Conservation (phyloP, 805 yeast species). For the Lachancea quebecensis region DNA sequence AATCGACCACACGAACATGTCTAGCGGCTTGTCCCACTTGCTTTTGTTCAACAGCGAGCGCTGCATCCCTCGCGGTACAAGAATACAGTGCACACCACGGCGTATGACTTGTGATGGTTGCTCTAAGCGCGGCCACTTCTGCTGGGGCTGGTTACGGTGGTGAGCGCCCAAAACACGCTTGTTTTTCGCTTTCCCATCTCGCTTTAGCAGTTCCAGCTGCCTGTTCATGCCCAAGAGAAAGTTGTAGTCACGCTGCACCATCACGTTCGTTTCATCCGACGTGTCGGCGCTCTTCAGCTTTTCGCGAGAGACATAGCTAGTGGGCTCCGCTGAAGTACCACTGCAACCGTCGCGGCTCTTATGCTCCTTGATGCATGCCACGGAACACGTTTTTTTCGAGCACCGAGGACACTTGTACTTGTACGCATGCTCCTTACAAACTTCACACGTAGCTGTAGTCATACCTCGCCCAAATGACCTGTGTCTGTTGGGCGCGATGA, state of each 20-base stretch:
- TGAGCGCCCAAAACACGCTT: constrained; percentile 35
- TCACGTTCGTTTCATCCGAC: constrained; percentile 34
- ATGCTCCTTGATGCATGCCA: constrained; percentile 65
- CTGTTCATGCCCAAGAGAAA: constrained; percentile 59
- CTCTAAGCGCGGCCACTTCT: constrained; percentile 10
- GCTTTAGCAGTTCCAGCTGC: constrained; percentile 48
- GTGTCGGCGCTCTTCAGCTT: constrained; percentile 36
- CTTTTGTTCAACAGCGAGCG: constrained; percentile 58
- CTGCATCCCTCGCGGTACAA: constrained; percentile 69
- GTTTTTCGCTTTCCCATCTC: constrained; percentile 41
- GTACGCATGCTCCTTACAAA: constrained; percentile 37
- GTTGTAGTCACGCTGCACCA: constrained; percentile 77
- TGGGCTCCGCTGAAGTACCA: constrained; percentile 53
- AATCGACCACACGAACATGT: constrained; percentile 68
- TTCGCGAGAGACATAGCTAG: constrained; percentile 46
- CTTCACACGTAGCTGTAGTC: constrained; percentile 32
- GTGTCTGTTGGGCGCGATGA: constrained; percentile 1
- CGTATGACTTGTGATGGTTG: constrained; percentile 33
- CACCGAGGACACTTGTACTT: constrained; percentile 85
- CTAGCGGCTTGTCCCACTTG: constrained; percentile 57
- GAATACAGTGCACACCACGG: constrained; percentile 60
- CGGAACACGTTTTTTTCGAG: constrained; percentile 54
- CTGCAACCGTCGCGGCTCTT: constrained; percentile 56
- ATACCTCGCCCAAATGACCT: neutral
- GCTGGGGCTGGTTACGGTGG: constrained; percentile 10